phyloP scores from a whole-genome alignment of 352 stramenopile species.

The Phytopythium montanum region DNA sequence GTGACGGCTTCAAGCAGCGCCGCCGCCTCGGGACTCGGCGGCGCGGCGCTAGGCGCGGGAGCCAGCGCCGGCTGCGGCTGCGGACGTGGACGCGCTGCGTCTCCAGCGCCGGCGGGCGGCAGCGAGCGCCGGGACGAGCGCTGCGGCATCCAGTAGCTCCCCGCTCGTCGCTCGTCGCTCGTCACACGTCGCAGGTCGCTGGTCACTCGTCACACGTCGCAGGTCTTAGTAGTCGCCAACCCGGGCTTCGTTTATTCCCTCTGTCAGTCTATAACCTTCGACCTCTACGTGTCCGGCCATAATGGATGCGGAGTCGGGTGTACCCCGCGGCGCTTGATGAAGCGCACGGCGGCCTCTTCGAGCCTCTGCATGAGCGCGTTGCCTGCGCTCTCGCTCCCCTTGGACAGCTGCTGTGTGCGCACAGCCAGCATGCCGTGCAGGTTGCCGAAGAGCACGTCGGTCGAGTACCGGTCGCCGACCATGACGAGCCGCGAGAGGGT shows the following conservation, averaged over 20 bases:
- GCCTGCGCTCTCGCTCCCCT: slow-evolving; percentile 54
- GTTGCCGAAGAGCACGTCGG: slow-evolving; percentile 97
- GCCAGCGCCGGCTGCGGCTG: not conserved
- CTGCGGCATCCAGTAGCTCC: not conserved
- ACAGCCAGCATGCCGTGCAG: slow-evolving; percentile 96
- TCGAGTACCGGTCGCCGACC: slow-evolving; percentile 96
- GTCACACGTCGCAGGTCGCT: no score
- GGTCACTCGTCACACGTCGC: no score
- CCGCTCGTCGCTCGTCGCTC: no score
- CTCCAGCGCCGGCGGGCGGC: not conserved
- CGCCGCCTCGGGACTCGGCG: not conserved
- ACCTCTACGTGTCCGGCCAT: slow-evolving; percentile 12
- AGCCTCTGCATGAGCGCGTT: slow-evolving; percentile 72
- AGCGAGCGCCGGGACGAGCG: not conserved
- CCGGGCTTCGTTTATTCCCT: not conserved
- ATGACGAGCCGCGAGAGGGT: slow-evolving; percentile 89
- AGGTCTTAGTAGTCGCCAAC: no score
- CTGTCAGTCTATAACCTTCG: not conserved
- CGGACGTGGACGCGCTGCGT: not conserved
- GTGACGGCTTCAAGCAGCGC: slow-evolving; percentile 10
- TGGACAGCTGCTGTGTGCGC: slow-evolving; percentile 86
- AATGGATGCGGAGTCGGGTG: slow-evolving; percentile 39
- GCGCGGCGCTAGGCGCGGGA: not conserved
- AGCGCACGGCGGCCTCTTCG: slow-evolving; percentile 50
- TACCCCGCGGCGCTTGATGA: slow-evolving; percentile 42